Evolutionary conservation across 2,329 filamentous ascomycete species (phyloP).

Genomic region (Aureobasidium pullulans): DNA sequence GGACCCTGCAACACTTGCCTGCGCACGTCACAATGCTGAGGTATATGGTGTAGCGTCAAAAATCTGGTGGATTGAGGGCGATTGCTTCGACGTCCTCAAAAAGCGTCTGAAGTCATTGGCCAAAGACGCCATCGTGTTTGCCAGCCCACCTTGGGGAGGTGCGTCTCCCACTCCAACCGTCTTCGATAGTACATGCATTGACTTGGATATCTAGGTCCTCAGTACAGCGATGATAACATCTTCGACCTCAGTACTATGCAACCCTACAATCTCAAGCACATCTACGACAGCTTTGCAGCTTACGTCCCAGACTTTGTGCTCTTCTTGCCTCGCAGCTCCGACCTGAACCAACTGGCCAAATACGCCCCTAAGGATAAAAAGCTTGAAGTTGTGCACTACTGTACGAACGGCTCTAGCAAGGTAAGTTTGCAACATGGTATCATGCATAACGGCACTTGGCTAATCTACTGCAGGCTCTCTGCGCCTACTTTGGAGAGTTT

Average conservation of each 20-base stretch:
- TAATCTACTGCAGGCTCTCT: slow-evolving; percentile 40
- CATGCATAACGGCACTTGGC: neutral
- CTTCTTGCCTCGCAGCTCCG: slow-evolving; percentile 78
- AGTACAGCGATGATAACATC: slow-evolving; percentile 58
- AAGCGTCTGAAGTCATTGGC: slow-evolving; percentile 41
- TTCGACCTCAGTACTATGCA: slow-evolving; percentile 84
- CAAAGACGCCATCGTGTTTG: slow-evolving; percentile 56
- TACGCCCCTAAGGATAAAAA: slow-evolving; percentile 42
- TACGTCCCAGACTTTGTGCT: slow-evolving; percentile 55
- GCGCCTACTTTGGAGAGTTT: slow-evolving; percentile 52
- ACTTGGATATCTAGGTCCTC: slow-evolving; percentile 43
- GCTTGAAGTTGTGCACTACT: slow-evolving; percentile 79
- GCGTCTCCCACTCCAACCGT: slow-evolving; percentile 2
- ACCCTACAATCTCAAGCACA: slow-evolving; percentile 64
- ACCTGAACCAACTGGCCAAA: slow-evolving; percentile 68
- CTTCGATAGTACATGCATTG: neutral
- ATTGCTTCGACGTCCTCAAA: slow-evolving; percentile 70
- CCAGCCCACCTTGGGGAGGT: slow-evolving; percentile 69
- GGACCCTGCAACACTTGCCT: slow-evolving; percentile 70
- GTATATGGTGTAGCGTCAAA: slow-evolving; percentile 71
- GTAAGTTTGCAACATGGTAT: slow-evolving; percentile 33
- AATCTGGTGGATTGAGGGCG: slow-evolving; percentile 80
- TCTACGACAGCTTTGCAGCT: slow-evolving; percentile 55
- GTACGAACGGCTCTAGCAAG: slow-evolving; percentile 83
- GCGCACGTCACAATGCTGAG: slow-evolving; percentile 84